Evolutionary conservation across 768 basidiomycete species (phyloP), one percentile per base, ranked within the genome.

Genomic region (Hypholoma sublateritium): DNA sequence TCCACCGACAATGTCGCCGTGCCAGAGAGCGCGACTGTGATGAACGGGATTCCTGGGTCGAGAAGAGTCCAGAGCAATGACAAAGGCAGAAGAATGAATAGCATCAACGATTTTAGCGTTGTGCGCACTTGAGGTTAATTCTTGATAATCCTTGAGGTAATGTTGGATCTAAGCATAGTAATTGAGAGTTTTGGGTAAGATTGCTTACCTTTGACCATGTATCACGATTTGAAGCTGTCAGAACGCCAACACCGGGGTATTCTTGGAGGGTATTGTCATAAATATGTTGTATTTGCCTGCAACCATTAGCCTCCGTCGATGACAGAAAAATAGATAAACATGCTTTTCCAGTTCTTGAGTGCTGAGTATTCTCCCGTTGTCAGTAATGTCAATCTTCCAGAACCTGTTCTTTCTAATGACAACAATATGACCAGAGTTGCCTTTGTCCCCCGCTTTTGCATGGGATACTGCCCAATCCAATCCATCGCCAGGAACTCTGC

Each of bases 21-120:
- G 91, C 93, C 94, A 95, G 25, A 93, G 74, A 7, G 78, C 77
- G 53, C 87, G 88, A 57, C 88, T 89, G 62, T 85, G 78, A 22
- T 85, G 81, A 48, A 85, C 68, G 4, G 83, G 70, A 53, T 70
- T 76, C 5, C 72, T 72, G 19, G 85, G 88, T 2, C 66, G 68
- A 43, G 78, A 82, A 58, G 81, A 75, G 66, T 97, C 95, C 37
- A 98, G 79, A 62, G 85, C 88, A 48, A 98, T 82, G 14, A 91
- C 73, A 66, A 97, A 92, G 7, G 95, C 93, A 7, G 93, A 82
- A 4, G 92, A 91, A 66, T 95, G 87, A 59, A 97, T 92, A 9
- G 81, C 75, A 48, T 85, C 75, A 16, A 96, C 70, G 49, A 92
- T 82, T 2, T 75, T 60, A 1, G 81, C 76, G 65, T 97, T 97